A percentile compares a stretch with the other conserved stretches of the same genome.
These are phyloP conservation scores for Neonectria punicea DNA, from an alignment of 2,329 filamentous ascomycete genomes.

Conservation along the genomic window DNA sequence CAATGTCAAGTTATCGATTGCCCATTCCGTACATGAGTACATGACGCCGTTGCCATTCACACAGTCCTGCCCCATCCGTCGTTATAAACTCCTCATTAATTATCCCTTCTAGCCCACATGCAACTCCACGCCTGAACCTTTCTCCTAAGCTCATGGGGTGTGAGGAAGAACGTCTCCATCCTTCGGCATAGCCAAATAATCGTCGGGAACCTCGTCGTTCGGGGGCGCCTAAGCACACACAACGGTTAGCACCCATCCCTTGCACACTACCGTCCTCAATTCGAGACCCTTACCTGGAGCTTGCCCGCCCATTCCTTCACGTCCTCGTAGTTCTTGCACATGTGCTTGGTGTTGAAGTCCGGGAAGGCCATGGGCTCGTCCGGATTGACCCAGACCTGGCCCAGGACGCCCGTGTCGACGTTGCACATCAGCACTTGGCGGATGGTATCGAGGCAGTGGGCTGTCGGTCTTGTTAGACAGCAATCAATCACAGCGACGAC, in stretches of 20 bases:
- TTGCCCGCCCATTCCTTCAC: constrained; percentile 64
- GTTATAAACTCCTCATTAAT: not conserved
- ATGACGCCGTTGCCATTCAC: no score
- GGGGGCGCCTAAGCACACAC: constrained; percentile 32
- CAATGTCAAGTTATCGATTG: no score
- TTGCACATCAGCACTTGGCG: constrained; percentile 73
- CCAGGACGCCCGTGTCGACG: constrained; percentile 67
- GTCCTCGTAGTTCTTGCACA: constrained; percentile 66
- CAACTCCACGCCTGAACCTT: no score
- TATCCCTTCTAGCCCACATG: not conserved
- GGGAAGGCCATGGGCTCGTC: constrained; percentile 61
- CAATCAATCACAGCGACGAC: not conserved
- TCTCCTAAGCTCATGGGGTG: constrained; percentile 24
- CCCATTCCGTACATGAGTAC: no score
- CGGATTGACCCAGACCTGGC: constrained; percentile 68
- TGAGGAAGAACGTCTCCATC: constrained; percentile 23
- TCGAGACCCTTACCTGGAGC: constrained; percentile 53
- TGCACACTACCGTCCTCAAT: not conserved
- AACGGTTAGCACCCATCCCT: constrained; percentile 4
- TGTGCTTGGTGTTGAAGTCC: constrained; percentile 70
- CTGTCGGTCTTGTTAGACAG: constrained; percentile 10
- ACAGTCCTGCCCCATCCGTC: no score
- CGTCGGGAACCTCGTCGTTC: constrained; percentile 24
- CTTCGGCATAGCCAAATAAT: constrained; percentile 29
- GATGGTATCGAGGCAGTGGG: constrained; percentile 69